Conservation (phyloP, 208 protist genomes). For the Leishmania lainsoni region DNA sequence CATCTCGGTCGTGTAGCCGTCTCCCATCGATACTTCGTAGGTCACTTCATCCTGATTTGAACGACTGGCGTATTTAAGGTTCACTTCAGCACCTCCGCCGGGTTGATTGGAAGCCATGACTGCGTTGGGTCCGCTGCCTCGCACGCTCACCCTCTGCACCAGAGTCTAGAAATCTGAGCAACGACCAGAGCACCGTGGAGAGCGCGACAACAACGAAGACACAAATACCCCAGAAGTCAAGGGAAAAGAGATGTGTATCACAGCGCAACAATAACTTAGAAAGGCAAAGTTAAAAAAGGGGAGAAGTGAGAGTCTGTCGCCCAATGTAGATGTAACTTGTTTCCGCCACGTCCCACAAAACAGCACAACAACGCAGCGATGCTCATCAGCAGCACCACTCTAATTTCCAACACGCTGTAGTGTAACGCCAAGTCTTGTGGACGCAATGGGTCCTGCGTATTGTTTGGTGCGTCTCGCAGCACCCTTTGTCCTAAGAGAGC, state of each 20-base stretch:
- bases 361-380: neutral
- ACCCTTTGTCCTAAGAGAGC: too few relatives aligned
- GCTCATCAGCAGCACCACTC: neutral
- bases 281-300: neutral
- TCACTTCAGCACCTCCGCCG: conserved; percentile 6
- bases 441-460: neutral
- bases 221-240: neutral
- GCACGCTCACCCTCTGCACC: neutral
- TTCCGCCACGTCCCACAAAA: neutral
- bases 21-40: conserved; percentile 14
- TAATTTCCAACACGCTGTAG: too few relatives aligned
- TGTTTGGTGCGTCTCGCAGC: too few relatives aligned
- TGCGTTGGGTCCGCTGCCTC: neutral
- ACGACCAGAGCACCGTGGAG: too few relatives aligned
- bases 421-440: neutral
- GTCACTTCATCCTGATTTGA: conserved; percentile 25
- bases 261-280: neutral
- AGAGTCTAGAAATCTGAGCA: neutral
- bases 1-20: conserved; percentile 24
- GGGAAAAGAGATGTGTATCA: neutral
- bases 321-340: neutral
- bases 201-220: neutral
- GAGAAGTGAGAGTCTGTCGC: neutral
- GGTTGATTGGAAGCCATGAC: conserved; percentile 7
- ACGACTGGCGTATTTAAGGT: conserved; percentile 17